These are phyloP conservation scores for Xylogone sp. DNA, from an alignment of 2,329 filamentous ascomycete species.

Conservation along the genomic window DNA sequence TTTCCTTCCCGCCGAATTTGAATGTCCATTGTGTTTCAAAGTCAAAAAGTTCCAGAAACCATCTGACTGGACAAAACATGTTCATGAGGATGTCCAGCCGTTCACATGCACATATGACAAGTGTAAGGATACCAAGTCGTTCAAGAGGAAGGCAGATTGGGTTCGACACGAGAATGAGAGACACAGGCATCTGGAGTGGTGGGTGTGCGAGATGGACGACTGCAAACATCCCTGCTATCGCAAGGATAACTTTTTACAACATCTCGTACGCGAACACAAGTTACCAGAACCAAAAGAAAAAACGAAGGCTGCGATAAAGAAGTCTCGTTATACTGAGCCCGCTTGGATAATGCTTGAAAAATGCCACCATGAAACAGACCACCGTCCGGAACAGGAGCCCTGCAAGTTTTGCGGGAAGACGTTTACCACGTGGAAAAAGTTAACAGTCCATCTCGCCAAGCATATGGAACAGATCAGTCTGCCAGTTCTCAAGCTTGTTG, in stretches of 20 bases:
- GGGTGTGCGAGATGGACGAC: conserved; percentile 77
- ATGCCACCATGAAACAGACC: conserved; percentile 68
- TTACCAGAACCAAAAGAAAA: conserved; percentile 77
- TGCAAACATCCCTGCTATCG: conserved; percentile 81
- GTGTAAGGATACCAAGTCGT: conserved; percentile 82
- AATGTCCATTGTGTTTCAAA: conserved; percentile 84
- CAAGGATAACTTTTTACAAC: conserved; percentile 89
- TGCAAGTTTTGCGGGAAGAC: conserved; percentile 84
- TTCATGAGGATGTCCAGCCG: conserved; percentile 88
- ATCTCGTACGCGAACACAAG: conserved; percentile 89
- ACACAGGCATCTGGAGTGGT: conserved; percentile 87
- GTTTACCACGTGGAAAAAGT: conserved; percentile 84
- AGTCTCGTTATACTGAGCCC: conserved; percentile 51
- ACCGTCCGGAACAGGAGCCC: conserved; percentile 67
- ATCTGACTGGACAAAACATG: conserved; percentile 95
- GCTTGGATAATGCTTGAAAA: conserved; percentile 76
- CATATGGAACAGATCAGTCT: conserved; percentile 92
- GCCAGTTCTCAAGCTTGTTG: conserved; percentile 65
- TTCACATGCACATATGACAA: conserved; percentile 88
- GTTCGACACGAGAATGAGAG: conserved; percentile 91
- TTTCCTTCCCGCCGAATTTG: conserved; percentile 78
- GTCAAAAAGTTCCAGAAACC: conserved; percentile 85
- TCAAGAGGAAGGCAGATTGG: conserved; percentile 96
- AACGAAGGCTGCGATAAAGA: conserved; percentile 64
- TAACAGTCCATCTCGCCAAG: conserved; percentile 88